Base-by-base conservation (phyloP, 164 flowering plant genomes). In the Liquidambar formosana region DNA sequence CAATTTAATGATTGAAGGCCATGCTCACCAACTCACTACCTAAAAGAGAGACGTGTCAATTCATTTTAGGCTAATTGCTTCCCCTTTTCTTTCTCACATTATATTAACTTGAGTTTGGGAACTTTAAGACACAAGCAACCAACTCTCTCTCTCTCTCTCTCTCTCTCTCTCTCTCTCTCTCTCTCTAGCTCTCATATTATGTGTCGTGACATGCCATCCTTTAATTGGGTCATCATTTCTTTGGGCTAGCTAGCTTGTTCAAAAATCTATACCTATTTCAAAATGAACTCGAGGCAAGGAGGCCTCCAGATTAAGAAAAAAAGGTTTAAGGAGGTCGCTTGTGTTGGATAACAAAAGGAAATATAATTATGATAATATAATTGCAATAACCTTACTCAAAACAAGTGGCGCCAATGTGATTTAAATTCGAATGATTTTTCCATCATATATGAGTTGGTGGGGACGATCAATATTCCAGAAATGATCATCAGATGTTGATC, bases 81-180 rank as follows among this genome's bases (percentile, higher is more conserved):
- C 26, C 60, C 53, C 21, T 49, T 18, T 15, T 49, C 53, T 14
- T 48, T n/a, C 16, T n/a, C n/a, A n/a, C n/a, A 67, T 69, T 47
- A 69, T 61, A 72, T 66, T 77, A 68, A 67, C 83, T 80, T 78
- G 26, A 56, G 57, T 23, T 65, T 54, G 56, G 77, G 78, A 68
- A 69, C 72, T 71, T 73, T 81, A 62, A 76, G 47, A 51, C 41
- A 46, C 72, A 81, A 81, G 84, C 79, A 75, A 75, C 68, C 53
- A 2, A 6, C 41, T 33, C 41, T 59, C 18, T 33, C 41, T 33
- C 41, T 33, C 41, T 33, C 41, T 2, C 2, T 33, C 41, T 33
- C 6, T 33, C 6, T 33, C 41, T 33, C 41, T 33, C 41, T 33
- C 41, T 33, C 41, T 33, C 41, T 33, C 41, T 33, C 41, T 33